Conservation (phyloP, 2,329 filamentous ascomycete genomes). For the Alternaria arborescens region DNA sequence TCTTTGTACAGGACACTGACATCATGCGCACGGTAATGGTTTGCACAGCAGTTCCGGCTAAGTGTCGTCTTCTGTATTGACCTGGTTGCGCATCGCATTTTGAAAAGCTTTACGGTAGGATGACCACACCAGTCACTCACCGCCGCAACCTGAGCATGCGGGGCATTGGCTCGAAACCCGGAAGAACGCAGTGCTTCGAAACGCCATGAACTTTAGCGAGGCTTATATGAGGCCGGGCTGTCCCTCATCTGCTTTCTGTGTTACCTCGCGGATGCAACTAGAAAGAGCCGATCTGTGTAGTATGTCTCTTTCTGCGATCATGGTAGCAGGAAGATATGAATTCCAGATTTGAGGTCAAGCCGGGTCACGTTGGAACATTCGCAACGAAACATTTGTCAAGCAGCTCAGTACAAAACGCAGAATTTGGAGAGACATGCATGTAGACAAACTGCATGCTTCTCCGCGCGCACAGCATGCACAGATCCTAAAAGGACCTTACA, state of each 20-base stretch:
- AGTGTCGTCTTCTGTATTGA: constrained; percentile 6
- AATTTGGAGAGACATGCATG: constrained; percentile 20
- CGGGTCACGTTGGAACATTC: constrained; percentile 38
- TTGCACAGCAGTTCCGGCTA: constrained; percentile 10
- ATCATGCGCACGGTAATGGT: constrained; percentile 1
- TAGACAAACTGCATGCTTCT: constrained; percentile 24
- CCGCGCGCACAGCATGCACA: constrained; percentile 39
- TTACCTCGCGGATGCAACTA: constrained; percentile 23
- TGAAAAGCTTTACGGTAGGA: constrained; percentile 1
- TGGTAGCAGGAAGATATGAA: constrained; percentile 35
- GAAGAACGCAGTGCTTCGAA: constrained; percentile 10
- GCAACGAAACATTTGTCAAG: constrained; percentile 23
- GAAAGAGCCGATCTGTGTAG: constrained; percentile 16
- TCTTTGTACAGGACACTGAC: constrained; percentile 1
- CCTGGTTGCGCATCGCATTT: constrained; percentile 4
- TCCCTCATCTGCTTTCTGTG: constrained; percentile 21
- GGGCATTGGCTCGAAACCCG: background rate
- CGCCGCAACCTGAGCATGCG: constrained; percentile 11
- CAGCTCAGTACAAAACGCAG: constrained; percentile 18
- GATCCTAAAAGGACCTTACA: constrained; percentile 28
- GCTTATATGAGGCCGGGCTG: constrained; percentile 20
- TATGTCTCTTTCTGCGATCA: constrained; percentile 23
- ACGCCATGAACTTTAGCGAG: constrained; percentile 16
- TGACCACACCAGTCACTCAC: constrained; percentile 12
- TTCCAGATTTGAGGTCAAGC: constrained; percentile 45